A percentile compares a stretch with the other conserved stretches of the same genome.
Evolutionary conservation across 805 yeast genomes (phyloP).

Genomic region (Lachancea sp.): DNA sequence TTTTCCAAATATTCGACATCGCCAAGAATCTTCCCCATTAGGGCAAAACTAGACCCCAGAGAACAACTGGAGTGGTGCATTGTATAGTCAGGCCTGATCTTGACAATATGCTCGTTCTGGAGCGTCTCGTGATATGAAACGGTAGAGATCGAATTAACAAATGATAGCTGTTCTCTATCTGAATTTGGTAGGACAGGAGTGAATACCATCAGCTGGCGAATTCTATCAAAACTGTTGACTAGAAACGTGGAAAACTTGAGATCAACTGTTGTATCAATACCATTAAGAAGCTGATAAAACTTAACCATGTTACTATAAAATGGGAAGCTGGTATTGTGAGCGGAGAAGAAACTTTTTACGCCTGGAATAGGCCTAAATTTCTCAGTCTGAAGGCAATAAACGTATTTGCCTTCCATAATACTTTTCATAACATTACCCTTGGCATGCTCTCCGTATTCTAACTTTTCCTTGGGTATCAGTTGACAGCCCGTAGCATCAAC

Average conservation of each 20-base stretch:
- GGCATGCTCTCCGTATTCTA: slow-evolving; percentile 32
- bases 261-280: slow-evolving; percentile 25
- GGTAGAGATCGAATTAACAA: slow-evolving; percentile 19
- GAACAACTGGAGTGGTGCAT: slow-evolving; percentile 47
- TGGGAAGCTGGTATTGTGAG: slow-evolving; percentile 17
- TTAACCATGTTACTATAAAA: slow-evolving; percentile 46
- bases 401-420: slow-evolving; percentile 27
- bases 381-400: slow-evolving; percentile 32
- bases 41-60: slow-evolving; percentile 47
- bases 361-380: slow-evolving; percentile 16
- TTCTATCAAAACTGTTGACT: slow-evolving; percentile 33
- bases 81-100: slow-evolving; percentile 31
- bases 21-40: slow-evolving; percentile 39
- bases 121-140: slow-evolving; percentile 18
- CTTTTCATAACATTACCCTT: slow-evolving; percentile 35
- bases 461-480: slow-evolving; percentile 25
- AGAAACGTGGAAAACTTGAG: not conserved
- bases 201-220: slow-evolving; percentile 39
- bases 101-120: slow-evolving; percentile 21
- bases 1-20: slow-evolving; percentile 32
- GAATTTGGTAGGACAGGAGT: slow-evolving; percentile 40
- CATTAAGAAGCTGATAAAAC: slow-evolving; percentile 39
- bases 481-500: slow-evolving; percentile 50
- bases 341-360: slow-evolving; percentile 1
- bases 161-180: slow-evolving; percentile 18